Evolutionary conservation across 2,329 filamentous ascomycete species (phyloP), one percentile per base, ranked within the genome.

Genomic region (Colletotrichum sp.): DNA sequence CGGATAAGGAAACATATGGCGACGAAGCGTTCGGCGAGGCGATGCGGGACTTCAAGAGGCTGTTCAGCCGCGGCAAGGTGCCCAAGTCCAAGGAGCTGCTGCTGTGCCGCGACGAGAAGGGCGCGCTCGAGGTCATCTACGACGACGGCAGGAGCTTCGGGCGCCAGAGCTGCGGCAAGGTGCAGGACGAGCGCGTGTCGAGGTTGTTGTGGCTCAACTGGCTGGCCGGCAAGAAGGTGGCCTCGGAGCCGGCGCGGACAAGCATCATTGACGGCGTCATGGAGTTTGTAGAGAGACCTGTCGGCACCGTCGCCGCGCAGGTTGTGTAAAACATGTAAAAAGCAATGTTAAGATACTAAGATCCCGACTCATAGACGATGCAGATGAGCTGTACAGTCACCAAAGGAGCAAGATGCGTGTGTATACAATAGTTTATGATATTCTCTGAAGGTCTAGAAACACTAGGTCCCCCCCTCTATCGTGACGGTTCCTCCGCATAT

Each of bases 161-260:
- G 66, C 85, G 88, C 87, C 83, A 90, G 84, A 83, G 88, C 8
- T 83, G 99, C 79, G 97, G 97, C 2, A 87, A 89, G 0, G 92
- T 99, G 1, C 80, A 85, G 0, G 97, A 99, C 82, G 95, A 97
- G 87, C 89, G 96, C 70, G 88, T 99, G 15, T 94, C 94, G 72
- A 91, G 95, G 74, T 86, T 96, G 76, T 87, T 99, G 27, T 99
- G 96, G 96, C 86, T 98, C 82, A 94, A 96, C 79, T 99, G 98
- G 85, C 88, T 99, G 36, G 95, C 92, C 6, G 97, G 97, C 1
- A 94, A 92, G 83, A 95, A 93, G 80, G 96, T 98, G 12, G 96
- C 96, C 34, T 98, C 95, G 78, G 95, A 98, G 84, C 89, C 90
- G 4, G 95, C 96, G 19, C 90, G 96, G 79, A 89, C 92, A 85